Conservation (phyloP, 352 stramenopile species). For the Phytopythium helicoides region DNA sequence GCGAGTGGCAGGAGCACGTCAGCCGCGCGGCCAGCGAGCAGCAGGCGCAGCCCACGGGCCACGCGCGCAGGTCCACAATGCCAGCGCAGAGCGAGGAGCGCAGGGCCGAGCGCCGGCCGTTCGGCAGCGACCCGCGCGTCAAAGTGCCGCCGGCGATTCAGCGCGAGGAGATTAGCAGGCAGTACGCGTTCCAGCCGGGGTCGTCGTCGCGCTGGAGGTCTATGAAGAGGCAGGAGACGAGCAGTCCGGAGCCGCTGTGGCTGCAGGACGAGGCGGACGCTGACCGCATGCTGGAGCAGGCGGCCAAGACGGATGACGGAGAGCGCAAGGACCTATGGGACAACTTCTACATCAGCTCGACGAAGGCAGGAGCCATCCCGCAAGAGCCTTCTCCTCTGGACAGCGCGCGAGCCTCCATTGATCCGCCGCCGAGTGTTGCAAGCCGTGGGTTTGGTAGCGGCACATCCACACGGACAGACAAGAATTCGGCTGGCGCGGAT, state of each 20-base stretch:
- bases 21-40: no score
- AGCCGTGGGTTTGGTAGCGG: no score
- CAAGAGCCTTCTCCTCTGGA: not conserved
- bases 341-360: slow-evolving; percentile 33
- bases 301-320: slow-evolving; percentile 11
- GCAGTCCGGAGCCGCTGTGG: not conserved
- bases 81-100: not conserved
- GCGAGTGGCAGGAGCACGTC: slow-evolving; percentile 21
- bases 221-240: slow-evolving; percentile 14
- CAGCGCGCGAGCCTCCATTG: not conserved
- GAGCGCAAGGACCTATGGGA: slow-evolving; percentile 34
- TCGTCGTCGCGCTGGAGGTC: slow-evolving; percentile 29
- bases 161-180: slow-evolving; percentile 14
- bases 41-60: no score
- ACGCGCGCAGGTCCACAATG: no score
- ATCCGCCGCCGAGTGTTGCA: no score
- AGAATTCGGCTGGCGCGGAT: no score
- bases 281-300: slow-evolving; percentile 25
- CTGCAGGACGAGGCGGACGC: slow-evolving; percentile 20
- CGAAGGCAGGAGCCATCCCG: slow-evolving; percentile 10
- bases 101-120: slow-evolving; percentile 9
- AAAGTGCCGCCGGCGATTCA: not conserved
- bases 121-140: slow-evolving; percentile 14
- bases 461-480: no score
- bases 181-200: slow-evolving; percentile 25